phyloP scores from a whole-genome alignment of 2,329 filamentous ascomycete genomes.

The Emydomyces testavorans region DNA sequence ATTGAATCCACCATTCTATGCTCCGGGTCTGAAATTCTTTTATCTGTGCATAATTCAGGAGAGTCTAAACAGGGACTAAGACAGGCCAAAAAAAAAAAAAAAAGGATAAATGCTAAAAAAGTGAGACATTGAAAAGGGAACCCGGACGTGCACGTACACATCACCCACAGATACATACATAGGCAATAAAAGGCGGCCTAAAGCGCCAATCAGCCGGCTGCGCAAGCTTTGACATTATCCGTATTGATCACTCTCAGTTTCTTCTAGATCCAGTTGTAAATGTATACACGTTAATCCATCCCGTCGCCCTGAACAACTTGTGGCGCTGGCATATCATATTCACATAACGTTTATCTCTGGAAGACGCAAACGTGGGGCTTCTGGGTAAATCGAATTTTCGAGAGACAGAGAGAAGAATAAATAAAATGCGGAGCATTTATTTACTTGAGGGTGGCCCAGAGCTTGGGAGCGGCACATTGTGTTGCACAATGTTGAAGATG shows the following conservation, averaged over 20 bases:
- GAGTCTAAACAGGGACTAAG: constrained; percentile 1
- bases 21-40: background rate
- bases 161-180: constrained; percentile 1
- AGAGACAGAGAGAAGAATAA: background rate
- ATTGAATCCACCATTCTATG: constrained; percentile 4
- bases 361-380: background rate
- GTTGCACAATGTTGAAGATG: constrained; percentile 94
- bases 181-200: constrained; percentile 1
- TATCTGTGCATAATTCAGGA: constrained; percentile 8
- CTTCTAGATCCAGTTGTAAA: background rate
- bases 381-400: background rate
- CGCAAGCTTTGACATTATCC: constrained; percentile 2
- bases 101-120: background rate
- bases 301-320: background rate
- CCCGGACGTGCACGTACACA: background rate
- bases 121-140: background rate
- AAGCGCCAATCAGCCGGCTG: background rate
- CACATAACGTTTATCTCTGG: background rate
- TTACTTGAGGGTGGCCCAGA: constrained; percentile 89
- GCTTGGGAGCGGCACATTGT: constrained; percentile 87
- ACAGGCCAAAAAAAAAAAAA: background rate
- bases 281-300: background rate
- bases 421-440: constrained; percentile 15
- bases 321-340: background rate
- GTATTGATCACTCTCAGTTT: background rate